A percentile compares a stretch with the other conserved stretches of the same genome.
phyloP scores from a whole-genome alignment of 2,329 filamentous ascomycete genomes.

The Rutstroemia sp. region DNA sequence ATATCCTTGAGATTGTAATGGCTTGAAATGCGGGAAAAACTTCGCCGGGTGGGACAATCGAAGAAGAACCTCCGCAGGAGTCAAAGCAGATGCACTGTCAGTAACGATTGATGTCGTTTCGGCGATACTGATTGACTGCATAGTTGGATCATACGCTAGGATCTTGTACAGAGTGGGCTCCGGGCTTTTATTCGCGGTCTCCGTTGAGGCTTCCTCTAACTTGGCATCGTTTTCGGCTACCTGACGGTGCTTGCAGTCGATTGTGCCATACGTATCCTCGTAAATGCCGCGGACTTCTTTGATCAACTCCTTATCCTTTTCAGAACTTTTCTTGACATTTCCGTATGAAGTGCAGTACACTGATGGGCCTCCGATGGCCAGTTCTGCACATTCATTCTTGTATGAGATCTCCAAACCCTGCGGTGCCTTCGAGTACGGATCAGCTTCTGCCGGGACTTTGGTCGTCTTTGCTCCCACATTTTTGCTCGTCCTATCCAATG shows the following conservation, averaged over 20 bases:
- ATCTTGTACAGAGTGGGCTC: slow-evolving; percentile 49
- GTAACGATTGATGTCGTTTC: slow-evolving; percentile 51
- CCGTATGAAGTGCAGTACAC: slow-evolving; percentile 12
- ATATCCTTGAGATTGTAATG: slow-evolving; percentile 54
- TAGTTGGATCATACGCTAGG: slow-evolving; percentile 55
- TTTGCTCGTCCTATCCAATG: slow-evolving; percentile 22
- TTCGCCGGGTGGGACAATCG: slow-evolving; percentile 54
- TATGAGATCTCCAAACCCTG: slow-evolving; percentile 7
- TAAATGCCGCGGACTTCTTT: slow-evolving; percentile 35
- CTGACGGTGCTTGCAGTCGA: slow-evolving; percentile 29
- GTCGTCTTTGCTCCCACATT: background rate
- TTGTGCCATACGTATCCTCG: slow-evolving; percentile 35
- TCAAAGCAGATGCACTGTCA: slow-evolving; percentile 41
- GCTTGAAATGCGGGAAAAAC: slow-evolving; percentile 56
- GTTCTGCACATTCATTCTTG: slow-evolving; percentile 7
- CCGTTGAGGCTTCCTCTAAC: background rate
- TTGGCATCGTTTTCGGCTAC: slow-evolving; percentile 2
- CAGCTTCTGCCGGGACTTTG: background rate
- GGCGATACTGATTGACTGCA: slow-evolving; percentile 48
- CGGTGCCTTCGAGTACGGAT: slow-evolving; percentile 7
- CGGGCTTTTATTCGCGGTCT: background rate
- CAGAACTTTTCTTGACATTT: slow-evolving; percentile 3
- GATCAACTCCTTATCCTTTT: slow-evolving; percentile 29
- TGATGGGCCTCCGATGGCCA: slow-evolving; percentile 14
- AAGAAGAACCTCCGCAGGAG: slow-evolving; percentile 53